Conservation (phyloP, 139 green algal genomes). For the Chlorokybus atmophyticus region DNA sequence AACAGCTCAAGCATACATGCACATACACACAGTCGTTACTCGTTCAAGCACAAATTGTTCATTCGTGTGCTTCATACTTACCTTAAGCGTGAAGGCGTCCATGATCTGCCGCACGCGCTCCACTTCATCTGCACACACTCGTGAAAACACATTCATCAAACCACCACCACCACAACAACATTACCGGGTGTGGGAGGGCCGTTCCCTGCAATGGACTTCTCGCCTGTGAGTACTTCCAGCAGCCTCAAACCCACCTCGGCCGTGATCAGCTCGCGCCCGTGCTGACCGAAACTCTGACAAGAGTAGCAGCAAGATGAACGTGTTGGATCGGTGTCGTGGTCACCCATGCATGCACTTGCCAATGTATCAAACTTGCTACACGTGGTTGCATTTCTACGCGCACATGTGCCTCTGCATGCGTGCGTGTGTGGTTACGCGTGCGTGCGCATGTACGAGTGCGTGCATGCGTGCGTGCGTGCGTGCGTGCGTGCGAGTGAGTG, state of each 20-base stretch:
- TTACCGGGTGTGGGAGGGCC: not conserved
- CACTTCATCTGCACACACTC: not conserved
- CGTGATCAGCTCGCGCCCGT: slow-evolving; percentile 78
- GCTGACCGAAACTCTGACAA: slow-evolving; percentile 80
- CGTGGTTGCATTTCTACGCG: too few relatives aligned
- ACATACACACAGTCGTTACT: not conserved
- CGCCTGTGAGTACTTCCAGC: slow-evolving; percentile 42
- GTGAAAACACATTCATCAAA: not conserved
- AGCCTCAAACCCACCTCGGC: slow-evolving; percentile 63
- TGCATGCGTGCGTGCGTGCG: too few relatives aligned
- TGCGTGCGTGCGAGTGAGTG: too few relatives aligned
- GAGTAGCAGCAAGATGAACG: too few relatives aligned
- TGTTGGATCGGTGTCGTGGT: too few relatives aligned
- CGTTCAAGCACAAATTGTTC: not conserved
- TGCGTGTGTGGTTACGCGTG: too few relatives aligned
- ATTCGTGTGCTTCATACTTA: not conserved
- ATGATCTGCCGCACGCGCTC: not conserved
- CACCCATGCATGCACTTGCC: too few relatives aligned
- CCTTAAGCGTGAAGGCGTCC: not conserved
- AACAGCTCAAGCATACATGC: not conserved
- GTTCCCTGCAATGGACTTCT: not conserved
- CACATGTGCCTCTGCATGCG: too few relatives aligned
- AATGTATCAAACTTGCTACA: too few relatives aligned
- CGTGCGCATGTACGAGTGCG: too few relatives aligned
- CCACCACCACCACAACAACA: not conserved